A percentile compares a stretch with the other conserved stretches of the same genome.
These are phyloP conservation scores for Solanum corneliomulleri DNA, from an alignment of 257 asterid genomes.

Conservation along the genomic window DNA sequence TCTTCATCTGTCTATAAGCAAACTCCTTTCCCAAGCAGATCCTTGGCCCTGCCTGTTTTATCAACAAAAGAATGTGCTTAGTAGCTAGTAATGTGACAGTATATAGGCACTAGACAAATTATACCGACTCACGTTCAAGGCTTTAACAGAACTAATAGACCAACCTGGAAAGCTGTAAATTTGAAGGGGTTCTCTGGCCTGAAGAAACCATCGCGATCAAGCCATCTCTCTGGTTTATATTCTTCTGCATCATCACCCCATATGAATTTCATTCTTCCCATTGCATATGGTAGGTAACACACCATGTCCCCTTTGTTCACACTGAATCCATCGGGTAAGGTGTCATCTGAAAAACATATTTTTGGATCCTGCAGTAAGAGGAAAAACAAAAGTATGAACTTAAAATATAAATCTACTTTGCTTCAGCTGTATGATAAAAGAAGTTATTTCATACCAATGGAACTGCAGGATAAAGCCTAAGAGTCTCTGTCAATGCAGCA, in stretches of 20 bases:
- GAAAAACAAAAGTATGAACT: not conserved
- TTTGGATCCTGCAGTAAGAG: conserved; percentile 30
- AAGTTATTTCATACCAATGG: conserved; percentile 24
- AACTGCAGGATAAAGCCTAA: conserved; percentile 45
- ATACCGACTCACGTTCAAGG: not conserved
- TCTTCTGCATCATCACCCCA: conserved; percentile 60
- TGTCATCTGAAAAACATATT: conserved; percentile 31
- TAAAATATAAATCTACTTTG: not conserved
- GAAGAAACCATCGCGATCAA: conserved; percentile 29
- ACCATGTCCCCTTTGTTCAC: conserved; percentile 48
- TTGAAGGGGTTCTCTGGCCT: conserved; percentile 40
- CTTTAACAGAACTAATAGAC: not conserved
- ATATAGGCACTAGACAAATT: not conserved
- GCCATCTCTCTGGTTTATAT: conserved; percentile 54
- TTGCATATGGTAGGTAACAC: conserved; percentile 44
- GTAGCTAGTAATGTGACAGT: not conserved
- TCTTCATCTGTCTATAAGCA: conserved; percentile 53
- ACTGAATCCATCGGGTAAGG: conserved; percentile 40
- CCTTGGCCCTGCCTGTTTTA: conserved; percentile 43
- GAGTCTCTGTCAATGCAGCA: conserved; percentile 48
- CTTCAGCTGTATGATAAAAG: not conserved
- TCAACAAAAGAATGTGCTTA: not conserved
- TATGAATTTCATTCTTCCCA: conserved; percentile 50
- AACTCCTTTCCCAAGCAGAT: conserved; percentile 52
- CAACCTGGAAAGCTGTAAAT: conserved; percentile 52